Evolutionary conservation across 257 asterid genomes (phyloP), one percentile per base, ranked within the genome.

Genomic region (Sherardia arvensis): DNA sequence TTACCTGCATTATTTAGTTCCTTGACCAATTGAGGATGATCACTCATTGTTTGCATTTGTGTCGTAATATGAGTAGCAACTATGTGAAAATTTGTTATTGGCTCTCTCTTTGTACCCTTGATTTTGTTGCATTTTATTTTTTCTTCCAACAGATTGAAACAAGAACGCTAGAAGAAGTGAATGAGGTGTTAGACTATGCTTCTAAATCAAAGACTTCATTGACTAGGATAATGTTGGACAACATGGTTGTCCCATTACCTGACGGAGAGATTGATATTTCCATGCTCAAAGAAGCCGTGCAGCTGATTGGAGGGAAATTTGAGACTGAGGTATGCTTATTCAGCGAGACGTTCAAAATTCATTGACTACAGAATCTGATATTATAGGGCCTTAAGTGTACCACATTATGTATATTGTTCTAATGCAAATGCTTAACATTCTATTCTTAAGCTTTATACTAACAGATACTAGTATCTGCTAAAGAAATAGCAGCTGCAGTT

Each of bases 141-240:
- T 54, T 67, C n/a, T n/a, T 48, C 67, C 62, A 32, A 73, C 82
- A 89, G 97, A 84, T 93, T 23, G 99, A 93, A 66, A 93, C 99
- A 17, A 80, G 97, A 81, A 93, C 95, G 18, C 82, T 90, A 22
- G 90, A 85, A 69, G 99, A 93, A 85, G 90, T 93, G 74, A 84
- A 71, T 29, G 84, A 90, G 81, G 94, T 84, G 27, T 74, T 93
- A 58, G 70, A 79, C 28, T 93, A 90, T 72, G 94, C 97, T 72
- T 80, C 97, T 66, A 73, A 81, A 59, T 72, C 79, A 40, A 83
- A 83, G 74, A 83, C 95, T 28, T 80, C 84, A 48, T 71, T 90
- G 72, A 81, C 84, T 38, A 85, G 97, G 77, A 85, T 93, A 79
- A 90, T 90, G 99, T 80, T 93, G 66, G 99, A 93, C 71, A 93